Evolutionary conservation across 805 yeast species (phyloP), one percentile per base, ranked within the genome.

Genomic region (Barnettozyma pratensis): DNA sequence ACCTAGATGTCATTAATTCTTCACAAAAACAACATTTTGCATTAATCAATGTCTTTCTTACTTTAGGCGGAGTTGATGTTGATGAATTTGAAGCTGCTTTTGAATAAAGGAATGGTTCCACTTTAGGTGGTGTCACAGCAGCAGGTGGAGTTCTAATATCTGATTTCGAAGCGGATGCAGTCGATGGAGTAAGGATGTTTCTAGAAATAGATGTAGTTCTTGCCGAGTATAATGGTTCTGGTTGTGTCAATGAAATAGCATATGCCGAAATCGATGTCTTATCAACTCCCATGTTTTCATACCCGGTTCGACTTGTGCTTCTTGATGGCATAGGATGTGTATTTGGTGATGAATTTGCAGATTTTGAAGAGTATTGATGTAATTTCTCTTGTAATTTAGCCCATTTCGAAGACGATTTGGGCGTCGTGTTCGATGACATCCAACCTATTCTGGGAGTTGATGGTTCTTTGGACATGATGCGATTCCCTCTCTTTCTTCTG

Each of bases 21-120:
- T 68, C 69, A 54, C 80, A 75, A 26, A 75, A 68, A 46, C 73
- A 72, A 51, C 80, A 75, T 26, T 47, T 42, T 3, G 42, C 31
- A 40, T 55, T 47, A 12, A 52, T 53, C 27, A 56, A 40, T n/a
- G 56, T 51, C 37, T 51, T 58, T 26, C 48, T 51, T n/a, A 51
- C 45, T 12, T 50, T 52, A 26, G 54, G 45, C 2, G 58, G 48
- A 6, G 56, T 52, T 2, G 40, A 25, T 38, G 41, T 26, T n/a
- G 42, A 27, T n/a, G 41, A 19, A 19, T 6, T 14, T 27, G 42
- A 27, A 1, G 42, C 30, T 7, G 41, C 41, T 25, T 9, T 38
- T 27, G 56, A 26, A 28, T 51, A 49, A 3, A 44, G 28, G 37
- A 47, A 60, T 9, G 63, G 59, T 9, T 51, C 51, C 25, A 59